Base-by-base conservation (phyloP, 257 asterid species). In the Petunia axillaris region DNA sequence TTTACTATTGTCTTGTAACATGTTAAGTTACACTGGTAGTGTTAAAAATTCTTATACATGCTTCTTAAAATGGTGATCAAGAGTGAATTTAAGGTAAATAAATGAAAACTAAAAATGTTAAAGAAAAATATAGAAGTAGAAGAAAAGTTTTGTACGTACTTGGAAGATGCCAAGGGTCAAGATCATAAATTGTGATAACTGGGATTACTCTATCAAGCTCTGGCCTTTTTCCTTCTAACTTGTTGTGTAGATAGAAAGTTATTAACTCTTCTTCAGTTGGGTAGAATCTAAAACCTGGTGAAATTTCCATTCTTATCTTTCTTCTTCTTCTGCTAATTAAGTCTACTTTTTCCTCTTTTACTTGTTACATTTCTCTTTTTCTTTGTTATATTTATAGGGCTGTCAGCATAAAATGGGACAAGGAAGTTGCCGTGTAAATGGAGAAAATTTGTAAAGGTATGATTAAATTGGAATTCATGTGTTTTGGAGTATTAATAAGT, bases 221-320 rank as follows among this genome's bases (percentile, higher is more conserved):
- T n/a, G n/a, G 67, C 0, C 7, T 78, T 2, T 76, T 81, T 0
- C 81, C 84, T 35, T 89, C 84, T 53, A 93, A 95, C 85, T 86
- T 85, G 73, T 40, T 84, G 87, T 64, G 89, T 5, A 93, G 92
- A 62, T 93, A 93, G 85, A 91, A 93, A 5, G 97, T 86, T 66
- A 93, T 76, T 0, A 93, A 85, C 48, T 93, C 98, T 84, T 93
- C 97, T 89, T 93, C 98, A 0, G 98, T 93, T 2, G 98, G 98
- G 83, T 87, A 93, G 78, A 93, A 93, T 4, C 98, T 89, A 85
- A 88, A 86, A 9, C 98, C 98, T 1, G 93, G 86, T 50, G 76
- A 80, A 84, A 83, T 70, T 78, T 89, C 86, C 60, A 57, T 90
- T 89, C 85, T 88, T 76, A 14, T 70, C 55, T 14, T 43, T 36